Base-by-base conservation (phyloP, 805 yeast genomes). In the Pichia manshurica region DNA sequence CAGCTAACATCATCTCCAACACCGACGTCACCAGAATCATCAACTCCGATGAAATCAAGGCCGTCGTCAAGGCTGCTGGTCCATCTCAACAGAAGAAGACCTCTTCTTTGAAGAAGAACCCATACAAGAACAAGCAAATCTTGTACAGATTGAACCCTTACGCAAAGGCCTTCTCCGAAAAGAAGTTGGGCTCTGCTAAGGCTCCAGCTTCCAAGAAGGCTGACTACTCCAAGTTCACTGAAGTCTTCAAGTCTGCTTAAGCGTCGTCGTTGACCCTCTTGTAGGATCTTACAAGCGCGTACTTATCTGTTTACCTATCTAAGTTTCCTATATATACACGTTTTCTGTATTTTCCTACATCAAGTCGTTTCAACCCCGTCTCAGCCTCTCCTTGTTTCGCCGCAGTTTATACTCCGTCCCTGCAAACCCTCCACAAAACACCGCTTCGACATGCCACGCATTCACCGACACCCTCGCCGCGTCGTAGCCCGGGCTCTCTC, bases 31-130 rank as follows among this genome's bases (percentile, higher is more conserved):
- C 95, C 76, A 86, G 96, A 77, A 78, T 91, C 73, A 93, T 93
- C 82, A 87, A 89, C 95, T 90, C 98, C 73, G 82, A 97, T 74
- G 99, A 93, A 82, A 84, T 93, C 74, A 99, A 93, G 81, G 79
- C 96, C 64, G 97, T 83, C 70, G 87, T 90, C 66, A 86, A 91
- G 80, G 88, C 96, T 70, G 95, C 96, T 71, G 96, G 96, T 67
- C 93, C 85, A 74, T 76, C 93, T 66, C 77, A 83, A 70, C 90
- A 87, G 74, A 88, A 90, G 90, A 86, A 95, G 75, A 72, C 88
- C 61, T 88, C 86, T 82, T 95, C 87, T 72, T 82, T 83, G 75
- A 93, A 93, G 96, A 90, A 89, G 91, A 91, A 87, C 90, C 95
- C 96, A 75, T 84, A 89, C 73, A 91, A 88, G 93, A 93, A 93